Base-by-base conservation (phyloP, 2,329 filamentous ascomycete species). In the Lecanicillium sp. region DNA sequence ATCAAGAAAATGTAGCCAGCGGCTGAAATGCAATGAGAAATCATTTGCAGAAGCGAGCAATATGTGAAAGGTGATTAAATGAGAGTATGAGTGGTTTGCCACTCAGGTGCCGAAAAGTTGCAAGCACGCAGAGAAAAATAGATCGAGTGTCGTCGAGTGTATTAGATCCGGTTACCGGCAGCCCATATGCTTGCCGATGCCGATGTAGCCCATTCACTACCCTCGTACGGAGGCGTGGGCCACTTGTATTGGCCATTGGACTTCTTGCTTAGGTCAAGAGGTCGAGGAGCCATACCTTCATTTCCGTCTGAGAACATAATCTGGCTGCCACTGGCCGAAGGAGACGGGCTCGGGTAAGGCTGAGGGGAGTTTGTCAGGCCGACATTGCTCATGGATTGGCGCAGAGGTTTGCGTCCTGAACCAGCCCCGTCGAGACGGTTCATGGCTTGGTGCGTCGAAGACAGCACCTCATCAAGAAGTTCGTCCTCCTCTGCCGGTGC, bases 401-500 rank as follows among this genome's bases (percentile, higher is more conserved):
- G 65, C 22, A 81, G 62, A 25, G 61, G 49, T 45, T 62, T 62
- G 27, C 45, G 35, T 7, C 22, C 11, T 11, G 22, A 25, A 10
- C 43, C 40, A 36, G 53, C 45, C 3, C 64, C 74, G 56, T 73
- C 86, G 44, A 94, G 69, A 9, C 79, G 79, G 55, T 78, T 82
- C 54, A 85, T 84, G 7, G 81, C 86, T 44, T 77, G 78, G 51
- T 82, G 81, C 0, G 88, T 85, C 5, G 85, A 87, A 35, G 80
- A 75, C 30, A 96, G 69, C 15, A 81, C 88, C 61, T 98, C 92
- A 49, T 96, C 89, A 9, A 97, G 72, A 9, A 98, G 73, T 62
- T 98, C 92, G 43, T 98, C 92, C 56, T 97, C 90, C 61, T 98
- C 92, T 52, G 94, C 89, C 1, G 92, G 87, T 0, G 89, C 89